A percentile compares a stretch with the other conserved stretches of the same genome.
phyloP scores from a whole-genome alignment of 768 basidiomycete genomes.

The Tephrocybe sp. region DNA sequence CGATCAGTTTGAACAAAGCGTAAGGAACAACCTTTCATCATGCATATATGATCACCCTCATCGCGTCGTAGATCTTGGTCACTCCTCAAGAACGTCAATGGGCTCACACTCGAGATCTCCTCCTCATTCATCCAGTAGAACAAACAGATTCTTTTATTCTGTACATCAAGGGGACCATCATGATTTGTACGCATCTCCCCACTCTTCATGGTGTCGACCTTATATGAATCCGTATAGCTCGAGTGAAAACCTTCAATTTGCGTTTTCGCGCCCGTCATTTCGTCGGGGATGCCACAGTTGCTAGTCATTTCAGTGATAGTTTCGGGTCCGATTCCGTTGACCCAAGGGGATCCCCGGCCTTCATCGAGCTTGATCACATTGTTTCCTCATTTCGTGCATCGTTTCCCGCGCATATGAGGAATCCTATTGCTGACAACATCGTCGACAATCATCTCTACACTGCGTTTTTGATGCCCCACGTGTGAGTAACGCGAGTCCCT shows the following conservation, averaged over 20 bases:
- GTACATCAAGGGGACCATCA: conserved; percentile 66
- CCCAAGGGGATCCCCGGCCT: conserved; percentile 59
- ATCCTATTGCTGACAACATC: conserved; percentile 54
- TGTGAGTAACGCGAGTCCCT: conserved; percentile 25
- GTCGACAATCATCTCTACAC: conserved; percentile 62
- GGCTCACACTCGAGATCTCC: conserved; percentile 60
- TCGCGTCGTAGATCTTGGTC: conserved; percentile 39
- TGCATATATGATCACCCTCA: neutral
- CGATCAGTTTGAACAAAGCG: conserved; percentile 62
- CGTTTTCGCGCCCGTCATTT: conserved; percentile 64
- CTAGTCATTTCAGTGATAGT: conserved; percentile 37
- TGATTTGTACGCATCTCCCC: conserved; percentile 47
- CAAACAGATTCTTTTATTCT: conserved; percentile 72
- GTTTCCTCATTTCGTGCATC: conserved; percentile 58
- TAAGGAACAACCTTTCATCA: conserved; percentile 28
- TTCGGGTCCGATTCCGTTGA: conserved; percentile 51
- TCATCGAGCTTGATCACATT: conserved; percentile 60
- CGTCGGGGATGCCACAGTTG: conserved; percentile 53
- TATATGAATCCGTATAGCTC: conserved; percentile 26
- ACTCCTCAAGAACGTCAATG: conserved; percentile 60
- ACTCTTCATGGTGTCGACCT: neutral
- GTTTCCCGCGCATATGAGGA: conserved; percentile 54
- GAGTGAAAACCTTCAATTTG: conserved; percentile 63
- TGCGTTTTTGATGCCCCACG: conserved; percentile 42
- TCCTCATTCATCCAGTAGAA: conserved; percentile 59